Base-by-base conservation (phyloP, 805 yeast genomes). In the Yarrowia sp. region DNA sequence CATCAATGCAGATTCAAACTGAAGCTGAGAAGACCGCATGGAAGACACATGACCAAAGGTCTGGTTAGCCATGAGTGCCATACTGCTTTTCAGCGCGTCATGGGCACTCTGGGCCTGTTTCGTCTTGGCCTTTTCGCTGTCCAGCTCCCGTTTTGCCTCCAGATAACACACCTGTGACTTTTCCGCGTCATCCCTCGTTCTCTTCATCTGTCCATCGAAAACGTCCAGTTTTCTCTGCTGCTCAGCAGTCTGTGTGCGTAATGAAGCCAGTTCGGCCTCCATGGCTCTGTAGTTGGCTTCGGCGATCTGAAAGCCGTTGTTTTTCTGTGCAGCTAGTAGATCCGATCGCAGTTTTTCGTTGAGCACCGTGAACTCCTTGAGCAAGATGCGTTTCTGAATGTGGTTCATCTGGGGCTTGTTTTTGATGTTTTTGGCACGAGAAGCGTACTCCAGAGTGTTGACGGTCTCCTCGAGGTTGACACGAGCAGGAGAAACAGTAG, bases 361-460 rank as follows among this genome's bases (percentile, higher is more conserved):
- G 79, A 89, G 84, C 72, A 82, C 74, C 74, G 84, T 79, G 77
- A 83, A 81, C 75, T 89, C 85, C 74, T 82, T 76, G 74, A 88
- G 76, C 73, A 85, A 72, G 75, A 85, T 73, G 77, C 86, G 82
- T 79, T 90, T 84, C 72, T 91, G 73, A 19, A 68, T 46, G n/a
- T 67, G 26, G 61, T 71, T 74, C 56, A 86, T 77, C 80, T 91
- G 91, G 1, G 91, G 91, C 75, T 84, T 86, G 75, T 89, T 89
- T 73, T 85, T 86, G 70, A 92, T 91, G 71, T 86, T 88, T 72
- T 91, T 90, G 1, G 97, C 97, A 70, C 92, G 87, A 67, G 88
- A 86, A 3, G 97, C 97, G 77, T 92, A 92, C 72, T 91, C 95
- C 65, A 92, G 81, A 0, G 97, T 92, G 72, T 95, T 89, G 52